phyloP scores from a whole-genome alignment of 495 filamentous ascomycete genomes.

The Aspergillus campestris region DNA sequence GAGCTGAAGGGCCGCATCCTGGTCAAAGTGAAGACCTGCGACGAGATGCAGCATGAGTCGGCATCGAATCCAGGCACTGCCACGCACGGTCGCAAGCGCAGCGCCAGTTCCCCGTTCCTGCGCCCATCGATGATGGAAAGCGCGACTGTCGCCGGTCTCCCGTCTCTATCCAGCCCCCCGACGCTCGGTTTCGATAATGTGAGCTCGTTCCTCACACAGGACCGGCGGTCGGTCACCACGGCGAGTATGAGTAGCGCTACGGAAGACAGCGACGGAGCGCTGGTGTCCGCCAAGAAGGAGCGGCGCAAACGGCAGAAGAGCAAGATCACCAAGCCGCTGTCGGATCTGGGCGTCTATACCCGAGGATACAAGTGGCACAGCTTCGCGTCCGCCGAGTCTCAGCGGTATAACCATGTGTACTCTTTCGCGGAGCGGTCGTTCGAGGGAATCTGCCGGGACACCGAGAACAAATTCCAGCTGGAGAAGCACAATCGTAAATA shows the following conservation, averaged over 20 bases:
- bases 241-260: conserved; percentile 52
- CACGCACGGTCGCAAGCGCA: conserved; percentile 57
- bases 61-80: conserved; percentile 29
- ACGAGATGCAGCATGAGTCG: conserved; percentile 34
- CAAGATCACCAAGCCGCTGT: conserved; percentile 79
- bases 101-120: conserved; percentile 67
- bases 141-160: conserved; percentile 39
- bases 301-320: conserved; percentile 58
- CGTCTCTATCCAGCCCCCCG: conserved; percentile 50
- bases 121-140: conserved; percentile 50
- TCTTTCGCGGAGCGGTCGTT: conserved; percentile 86
- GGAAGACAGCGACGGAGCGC: conserved; percentile 53
- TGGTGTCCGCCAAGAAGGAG: conserved; percentile 35
- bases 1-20: conserved; percentile 75
- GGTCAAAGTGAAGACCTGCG: conserved; percentile 81
- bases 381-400: conserved; percentile 67
- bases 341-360: conserved; percentile 82
- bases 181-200: conserved; percentile 38
- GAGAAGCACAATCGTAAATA: conserved; percentile 84
- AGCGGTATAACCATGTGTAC: conserved; percentile 83
- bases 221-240: conserved; percentile 44
- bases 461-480: conserved; percentile 62
- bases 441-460: conserved; percentile 61
- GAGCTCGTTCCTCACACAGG: conserved; percentile 37
- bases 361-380: conserved; percentile 76